These are phyloP conservation scores for Pseudoscleropodium purum DNA, from an alignment of 225 moss, liverwort and hornwort species.

Conservation along the genomic window DNA sequence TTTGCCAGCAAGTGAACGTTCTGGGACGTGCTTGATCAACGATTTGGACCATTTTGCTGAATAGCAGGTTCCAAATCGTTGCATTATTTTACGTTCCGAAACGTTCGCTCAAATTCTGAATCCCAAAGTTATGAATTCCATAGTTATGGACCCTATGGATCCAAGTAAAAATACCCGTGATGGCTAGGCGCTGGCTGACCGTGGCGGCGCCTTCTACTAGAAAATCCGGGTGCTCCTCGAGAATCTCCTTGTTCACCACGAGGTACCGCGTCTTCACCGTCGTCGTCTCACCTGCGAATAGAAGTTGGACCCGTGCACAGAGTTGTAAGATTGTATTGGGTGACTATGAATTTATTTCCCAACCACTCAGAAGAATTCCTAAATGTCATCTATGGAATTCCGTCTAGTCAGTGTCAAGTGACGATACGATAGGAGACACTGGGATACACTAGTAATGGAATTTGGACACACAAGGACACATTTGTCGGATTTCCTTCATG, in stretches of 20 bases:
- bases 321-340: not conserved
- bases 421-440: not conserved
- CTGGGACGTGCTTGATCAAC: not conserved
- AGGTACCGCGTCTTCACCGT: slow-evolving; percentile 92
- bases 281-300: slow-evolving; percentile 58
- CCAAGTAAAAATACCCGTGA: slow-evolving; percentile 12
- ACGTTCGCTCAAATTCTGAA: not conserved
- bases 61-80: not conserved
- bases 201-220: slow-evolving; percentile 60
- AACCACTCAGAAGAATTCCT: no score
- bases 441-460: not conserved
- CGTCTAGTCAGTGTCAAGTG: not conserved
- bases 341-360: not conserved
- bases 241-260: slow-evolving; percentile 58
- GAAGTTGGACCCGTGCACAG: not conserved
- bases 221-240: slow-evolving; percentile 69
- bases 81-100: not conserved
- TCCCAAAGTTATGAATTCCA: not conserved
- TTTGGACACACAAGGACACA: not conserved
- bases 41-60: not conserved
- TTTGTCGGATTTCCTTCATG: not conserved
- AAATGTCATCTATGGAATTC: not conserved
- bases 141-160: not conserved
- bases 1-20: not conserved
- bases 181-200: slow-evolving; percentile 58